These are phyloP conservation scores for Herpetomonas samuelpessoai DNA, from an alignment of 208 protist species.

Conservation along the genomic window DNA sequence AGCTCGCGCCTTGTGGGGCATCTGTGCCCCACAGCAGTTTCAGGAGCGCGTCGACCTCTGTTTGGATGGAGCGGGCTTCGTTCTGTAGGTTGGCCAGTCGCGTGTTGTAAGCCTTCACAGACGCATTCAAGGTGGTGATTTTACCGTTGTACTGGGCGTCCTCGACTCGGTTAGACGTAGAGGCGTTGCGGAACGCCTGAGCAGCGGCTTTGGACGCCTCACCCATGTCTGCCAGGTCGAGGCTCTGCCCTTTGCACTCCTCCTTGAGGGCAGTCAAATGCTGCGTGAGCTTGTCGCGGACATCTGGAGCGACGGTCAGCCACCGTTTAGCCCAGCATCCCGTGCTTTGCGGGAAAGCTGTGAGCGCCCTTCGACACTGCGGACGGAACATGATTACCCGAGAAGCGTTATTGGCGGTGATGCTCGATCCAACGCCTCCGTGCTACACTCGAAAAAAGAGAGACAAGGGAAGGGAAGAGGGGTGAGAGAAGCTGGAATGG, in stretches of 20 bases:
- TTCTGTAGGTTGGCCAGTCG: constrained; percentile 82
- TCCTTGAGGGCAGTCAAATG: constrained; percentile 79
- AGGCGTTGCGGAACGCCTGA: constrained; percentile 52
- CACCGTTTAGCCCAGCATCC: constrained; percentile 22
- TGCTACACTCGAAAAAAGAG: too few relatives aligned
- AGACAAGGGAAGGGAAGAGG: too few relatives aligned
- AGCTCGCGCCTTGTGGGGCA: constrained; percentile 42
- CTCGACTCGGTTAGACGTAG: constrained; percentile 37
- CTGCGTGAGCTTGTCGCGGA: constrained; percentile 67
- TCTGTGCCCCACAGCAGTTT: constrained; percentile 87
- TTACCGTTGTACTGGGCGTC: constrained; percentile 80
- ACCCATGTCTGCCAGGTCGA: constrained; percentile 87
- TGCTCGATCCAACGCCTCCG: too few relatives aligned
- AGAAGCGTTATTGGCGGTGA: too few relatives aligned
- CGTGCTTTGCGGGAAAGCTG: too few relatives aligned
- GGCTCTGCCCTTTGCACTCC: constrained; percentile 80
- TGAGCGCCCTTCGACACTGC: too few relatives aligned
- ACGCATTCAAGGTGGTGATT: constrained; percentile 62
- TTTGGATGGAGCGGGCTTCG: constrained; percentile 78
- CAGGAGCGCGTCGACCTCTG: constrained; percentile 68
- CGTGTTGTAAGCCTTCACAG: constrained; percentile 85
- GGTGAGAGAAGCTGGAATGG: too few relatives aligned
- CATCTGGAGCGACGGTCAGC: constrained; percentile 36
- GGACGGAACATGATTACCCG: too few relatives aligned
- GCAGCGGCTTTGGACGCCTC: constrained; percentile 70